phyloP scores from a whole-genome alignment of 257 asterid species.

The Datura wrightii region DNA sequence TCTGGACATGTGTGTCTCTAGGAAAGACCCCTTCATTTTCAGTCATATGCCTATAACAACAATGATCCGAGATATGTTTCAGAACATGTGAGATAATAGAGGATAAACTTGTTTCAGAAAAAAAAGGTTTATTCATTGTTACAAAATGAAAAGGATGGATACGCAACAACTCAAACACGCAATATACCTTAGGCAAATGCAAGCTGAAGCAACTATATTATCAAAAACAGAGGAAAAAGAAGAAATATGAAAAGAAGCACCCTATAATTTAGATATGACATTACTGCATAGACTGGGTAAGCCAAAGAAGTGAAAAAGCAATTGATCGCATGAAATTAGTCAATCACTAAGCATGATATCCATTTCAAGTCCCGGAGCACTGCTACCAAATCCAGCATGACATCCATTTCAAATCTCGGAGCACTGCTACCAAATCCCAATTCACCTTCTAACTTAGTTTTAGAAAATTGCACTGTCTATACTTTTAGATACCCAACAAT shows the following conservation, averaged over 20 bases:
- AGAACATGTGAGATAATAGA: conserved; percentile 30
- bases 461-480: neutral
- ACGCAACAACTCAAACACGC: neutral
- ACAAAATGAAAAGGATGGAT: neutral
- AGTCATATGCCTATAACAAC: conserved; percentile 44
- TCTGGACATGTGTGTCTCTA: conserved; percentile 35
- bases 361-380: too few species aligned
- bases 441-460: neutral
- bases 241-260: neutral
- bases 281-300: neutral
- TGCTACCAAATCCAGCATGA: too few species aligned
- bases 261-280: neutral
- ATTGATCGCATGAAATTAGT: conserved; percentile 20
- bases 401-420: neutral
- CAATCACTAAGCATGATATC: neutral
- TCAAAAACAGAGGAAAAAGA: conserved; percentile 8
- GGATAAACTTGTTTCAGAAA: conserved; percentile 8
- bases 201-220: conserved; percentile 8
- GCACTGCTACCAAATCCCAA: neutral
- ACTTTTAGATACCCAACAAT: neutral
- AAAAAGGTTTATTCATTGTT: neutral
- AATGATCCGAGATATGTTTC: conserved; percentile 24
- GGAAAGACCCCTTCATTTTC: conserved; percentile 40
- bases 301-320: neutral
- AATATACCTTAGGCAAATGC: neutral